Percentiles rank a stretch among this genome's conserved stretches.
phyloP scores from a whole-genome alignment of 163 green algal genomes.

The Scenedesmus sp. region DNA sequence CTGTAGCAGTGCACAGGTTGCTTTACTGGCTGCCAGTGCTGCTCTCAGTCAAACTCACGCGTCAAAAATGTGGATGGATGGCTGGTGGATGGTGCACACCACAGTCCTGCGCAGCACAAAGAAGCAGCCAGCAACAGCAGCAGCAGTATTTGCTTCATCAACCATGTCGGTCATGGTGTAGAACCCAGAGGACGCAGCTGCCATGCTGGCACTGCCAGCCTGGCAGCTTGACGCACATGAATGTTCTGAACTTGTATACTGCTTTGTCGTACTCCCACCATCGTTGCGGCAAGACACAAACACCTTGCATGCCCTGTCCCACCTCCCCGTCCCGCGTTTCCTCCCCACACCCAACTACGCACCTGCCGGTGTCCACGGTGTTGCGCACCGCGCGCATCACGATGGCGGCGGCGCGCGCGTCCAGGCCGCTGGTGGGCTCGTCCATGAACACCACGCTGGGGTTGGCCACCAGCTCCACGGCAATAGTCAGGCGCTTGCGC shows the following conservation, averaged over 20 bases:
- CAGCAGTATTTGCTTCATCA: too few relatives aligned
- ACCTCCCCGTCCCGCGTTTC: too few relatives aligned
- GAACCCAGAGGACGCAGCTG: too few relatives aligned
- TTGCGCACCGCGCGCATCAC: constrained; percentile 73
- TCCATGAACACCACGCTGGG: constrained; percentile 83
- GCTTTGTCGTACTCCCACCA: too few relatives aligned
- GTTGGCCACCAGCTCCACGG: constrained; percentile 82
- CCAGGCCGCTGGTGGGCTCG: constrained; percentile 75
- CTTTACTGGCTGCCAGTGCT: background rate
- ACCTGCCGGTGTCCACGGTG: constrained; percentile 69
- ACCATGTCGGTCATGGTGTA: too few relatives aligned
- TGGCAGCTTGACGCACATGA: too few relatives aligned
- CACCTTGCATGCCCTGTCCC: too few relatives aligned
- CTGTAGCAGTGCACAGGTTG: background rate
- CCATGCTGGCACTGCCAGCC: too few relatives aligned
- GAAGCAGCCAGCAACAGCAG: too few relatives aligned
- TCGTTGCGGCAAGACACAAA: too few relatives aligned
- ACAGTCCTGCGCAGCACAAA: constrained; percentile 64
- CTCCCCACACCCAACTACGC: constrained; percentile 7
- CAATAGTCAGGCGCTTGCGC: constrained; percentile 78
- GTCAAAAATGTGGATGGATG: constrained; percentile 76
- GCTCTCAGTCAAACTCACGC: background rate
- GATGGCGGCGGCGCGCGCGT: constrained; percentile 59
- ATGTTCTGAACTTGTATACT: too few relatives aligned
- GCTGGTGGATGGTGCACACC: constrained; percentile 88